Conservation (phyloP, 108 stramenopile species). For the Cyclostephanos invisitatus region DNA sequence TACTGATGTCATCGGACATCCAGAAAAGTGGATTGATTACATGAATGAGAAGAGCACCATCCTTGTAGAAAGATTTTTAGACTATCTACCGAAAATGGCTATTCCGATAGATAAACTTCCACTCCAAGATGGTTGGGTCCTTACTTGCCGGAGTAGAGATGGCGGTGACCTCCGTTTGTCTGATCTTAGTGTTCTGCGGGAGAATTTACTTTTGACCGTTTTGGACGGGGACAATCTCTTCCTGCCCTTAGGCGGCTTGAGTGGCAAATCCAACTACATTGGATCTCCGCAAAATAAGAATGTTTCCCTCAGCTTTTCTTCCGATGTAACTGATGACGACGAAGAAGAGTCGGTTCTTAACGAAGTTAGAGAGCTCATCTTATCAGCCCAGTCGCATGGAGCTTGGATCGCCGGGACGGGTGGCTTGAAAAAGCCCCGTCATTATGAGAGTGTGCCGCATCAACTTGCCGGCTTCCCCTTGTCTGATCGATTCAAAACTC, state of each 20-base stretch:
- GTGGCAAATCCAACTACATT: conserved; percentile 31
- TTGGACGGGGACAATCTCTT: conserved; percentile 72
- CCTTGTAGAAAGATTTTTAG: conserved; percentile 74
- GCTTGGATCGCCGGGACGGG: conserved; percentile 76
- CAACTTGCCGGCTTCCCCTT: conserved; percentile 69
- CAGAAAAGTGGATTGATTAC: conserved; percentile 61
- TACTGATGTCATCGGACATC: conserved; percentile 67
- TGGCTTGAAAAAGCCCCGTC: conserved; percentile 47
- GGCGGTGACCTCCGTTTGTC: conserved; percentile 83
- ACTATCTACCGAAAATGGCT: conserved; percentile 85
- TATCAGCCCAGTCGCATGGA: conserved; percentile 70
- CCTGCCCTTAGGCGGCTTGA: conserved; percentile 56
- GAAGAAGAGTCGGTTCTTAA: conserved; percentile 70
- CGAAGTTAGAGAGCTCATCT: conserved; percentile 70
- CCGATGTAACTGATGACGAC: conserved; percentile 19
- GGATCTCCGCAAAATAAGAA: conserved; percentile 11
- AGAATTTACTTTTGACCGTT: conserved; percentile 73
- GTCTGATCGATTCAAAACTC: conserved; percentile 70
- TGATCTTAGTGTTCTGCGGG: conserved; percentile 70
- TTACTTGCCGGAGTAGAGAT: conserved; percentile 77
- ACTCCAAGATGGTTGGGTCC: conserved; percentile 81
- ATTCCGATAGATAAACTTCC: conserved; percentile 86
- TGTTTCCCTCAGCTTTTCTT: conserved; percentile 6
- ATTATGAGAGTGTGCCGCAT: conserved; percentile 32
- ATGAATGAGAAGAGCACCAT: conserved; percentile 72